Conservation (phyloP, 2,329 filamentous ascomycete genomes). For the Ascochyta clinopodiicola region DNA sequence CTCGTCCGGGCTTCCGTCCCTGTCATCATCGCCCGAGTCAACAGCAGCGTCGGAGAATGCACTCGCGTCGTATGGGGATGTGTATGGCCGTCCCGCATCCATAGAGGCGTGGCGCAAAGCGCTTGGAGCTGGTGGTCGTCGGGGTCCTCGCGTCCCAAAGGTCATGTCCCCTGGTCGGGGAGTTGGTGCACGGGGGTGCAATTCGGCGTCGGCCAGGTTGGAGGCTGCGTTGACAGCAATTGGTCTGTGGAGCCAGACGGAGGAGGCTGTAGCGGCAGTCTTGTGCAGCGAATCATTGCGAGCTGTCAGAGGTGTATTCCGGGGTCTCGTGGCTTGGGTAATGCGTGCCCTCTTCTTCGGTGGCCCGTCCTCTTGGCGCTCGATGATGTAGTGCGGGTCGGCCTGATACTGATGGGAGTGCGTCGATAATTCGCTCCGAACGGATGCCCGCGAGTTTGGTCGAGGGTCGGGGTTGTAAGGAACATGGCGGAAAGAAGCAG, state of each 20-base stretch:
- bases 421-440: slow-evolving; percentile 39
- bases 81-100: slow-evolving; percentile 43
- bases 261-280: slow-evolving; percentile 88
- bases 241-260: slow-evolving; percentile 83
- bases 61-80: slow-evolving; percentile 42
- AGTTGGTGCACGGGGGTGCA: slow-evolving; percentile 77
- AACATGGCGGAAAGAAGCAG: slow-evolving; percentile 46
- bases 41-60: slow-evolving; percentile 51
- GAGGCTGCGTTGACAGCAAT: slow-evolving; percentile 60
- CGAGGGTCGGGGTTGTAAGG: slow-evolving; percentile 42
- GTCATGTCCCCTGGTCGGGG: slow-evolving; percentile 67
- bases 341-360: slow-evolving; percentile 81
- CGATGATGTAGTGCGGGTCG: slow-evolving; percentile 32
- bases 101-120: slow-evolving; percentile 68
- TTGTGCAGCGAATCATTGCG: slow-evolving; percentile 83
- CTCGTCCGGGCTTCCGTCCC: slow-evolving; percentile 55
- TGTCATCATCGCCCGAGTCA: slow-evolving; percentile 57
- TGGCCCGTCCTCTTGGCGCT: slow-evolving; percentile 59
- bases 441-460: slow-evolving; percentile 49
- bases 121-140: slow-evolving; percentile 52
- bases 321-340: slow-evolving; percentile 74
- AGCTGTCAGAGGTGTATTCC: slow-evolving; percentile 73
- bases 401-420: slow-evolving; percentile 27
- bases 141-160: slow-evolving; percentile 35
- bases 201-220: slow-evolving; percentile 66